Evolutionary conservation across 2,329 filamentous ascomycete genomes (phyloP).

Genomic region (Chaetomium sp.): DNA sequence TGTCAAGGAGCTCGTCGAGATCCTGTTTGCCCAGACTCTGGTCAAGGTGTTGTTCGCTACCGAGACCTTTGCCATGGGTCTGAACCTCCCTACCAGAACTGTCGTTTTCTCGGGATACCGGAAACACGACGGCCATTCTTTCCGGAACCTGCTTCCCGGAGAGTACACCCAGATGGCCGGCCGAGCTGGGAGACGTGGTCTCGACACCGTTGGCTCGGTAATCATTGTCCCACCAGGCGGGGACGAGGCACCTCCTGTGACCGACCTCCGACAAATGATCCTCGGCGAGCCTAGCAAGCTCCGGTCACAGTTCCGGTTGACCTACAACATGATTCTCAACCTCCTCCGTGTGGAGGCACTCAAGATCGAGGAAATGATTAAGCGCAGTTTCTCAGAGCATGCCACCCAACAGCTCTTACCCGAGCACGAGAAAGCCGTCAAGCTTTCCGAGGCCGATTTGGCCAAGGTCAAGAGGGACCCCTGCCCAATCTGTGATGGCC

Average conservation of each 20-base stretch:
- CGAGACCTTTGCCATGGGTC: slow-evolving; percentile 96
- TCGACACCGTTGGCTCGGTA: slow-evolving; percentile 88
- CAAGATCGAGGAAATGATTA: slow-evolving; percentile 99
- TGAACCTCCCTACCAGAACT: slow-evolving; percentile 91
- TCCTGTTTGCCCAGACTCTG: slow-evolving; percentile 87
- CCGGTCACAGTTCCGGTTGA: slow-evolving; percentile 90
- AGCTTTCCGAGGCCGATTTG: slow-evolving; percentile 83
- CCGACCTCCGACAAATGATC: slow-evolving; percentile 85
- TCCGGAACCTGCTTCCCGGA: slow-evolving; percentile 84
- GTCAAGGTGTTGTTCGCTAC: slow-evolving; percentile 97
- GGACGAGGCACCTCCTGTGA: slow-evolving; percentile 82
- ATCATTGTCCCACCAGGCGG: slow-evolving; percentile 82
- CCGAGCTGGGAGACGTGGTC: slow-evolving; percentile 82
- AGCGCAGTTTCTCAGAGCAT: slow-evolving; percentile 97
- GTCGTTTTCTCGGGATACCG: slow-evolving; percentile 97
- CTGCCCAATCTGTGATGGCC: slow-evolving; percentile 73
- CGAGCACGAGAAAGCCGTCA: slow-evolving; percentile 92
- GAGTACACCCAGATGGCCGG: slow-evolving; percentile 99
- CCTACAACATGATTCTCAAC: slow-evolving; percentile 99
- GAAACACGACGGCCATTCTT: slow-evolving; percentile 89
- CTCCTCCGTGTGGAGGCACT: slow-evolving; percentile 88
- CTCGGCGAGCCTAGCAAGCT: slow-evolving; percentile 92
- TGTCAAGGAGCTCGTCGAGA: slow-evolving; percentile 95
- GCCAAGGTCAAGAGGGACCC: slow-evolving; percentile 82
- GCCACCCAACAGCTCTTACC: slow-evolving; percentile 90